Conservation (phyloP, 768 basidiomycete genomes). For the Albatrellus ellisii region DNA sequence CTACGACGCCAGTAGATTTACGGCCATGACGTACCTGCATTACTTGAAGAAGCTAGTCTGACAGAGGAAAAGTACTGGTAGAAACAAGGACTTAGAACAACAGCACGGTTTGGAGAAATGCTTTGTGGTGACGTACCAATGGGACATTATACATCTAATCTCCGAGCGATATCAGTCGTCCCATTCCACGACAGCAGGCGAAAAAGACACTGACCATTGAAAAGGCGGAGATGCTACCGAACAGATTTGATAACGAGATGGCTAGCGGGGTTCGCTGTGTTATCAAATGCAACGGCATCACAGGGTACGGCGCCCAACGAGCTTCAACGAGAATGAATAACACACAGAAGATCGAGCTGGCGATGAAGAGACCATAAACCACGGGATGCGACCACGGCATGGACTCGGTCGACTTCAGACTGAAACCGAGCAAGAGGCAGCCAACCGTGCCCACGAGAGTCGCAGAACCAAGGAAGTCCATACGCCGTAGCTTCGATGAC, state of each 20-base stretch:
- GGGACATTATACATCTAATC: constrained; percentile 77
- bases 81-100: constrained; percentile 8
- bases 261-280: constrained; percentile 70
- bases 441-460: constrained; percentile 66
- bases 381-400: constrained; percentile 63
- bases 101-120: constrained; percentile 6
- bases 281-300: constrained; percentile 79
- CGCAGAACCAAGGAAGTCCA: constrained; percentile 76
- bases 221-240: constrained; percentile 66
- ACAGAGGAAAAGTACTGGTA: constrained; percentile 75
- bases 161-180: constrained; percentile 7
- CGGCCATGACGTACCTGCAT: constrained; percentile 41
- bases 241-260: constrained; percentile 68
- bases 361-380: constrained; percentile 50
- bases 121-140: constrained; percentile 43
- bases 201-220: constrained; percentile 55
- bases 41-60: constrained; percentile 48
- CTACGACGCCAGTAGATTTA: neutral
- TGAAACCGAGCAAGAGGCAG: constrained; percentile 62
- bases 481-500: constrained; percentile 55
- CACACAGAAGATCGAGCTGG: constrained; percentile 38
- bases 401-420: constrained; percentile 67
- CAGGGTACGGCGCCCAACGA: constrained; percentile 66
- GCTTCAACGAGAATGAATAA: constrained; percentile 74
- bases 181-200: no score